A percentile compares a stretch with the other conserved stretches of the same genome.
phyloP scores from a whole-genome alignment of 2,329 filamentous ascomycete species.

The Exserohilum rostratum region DNA sequence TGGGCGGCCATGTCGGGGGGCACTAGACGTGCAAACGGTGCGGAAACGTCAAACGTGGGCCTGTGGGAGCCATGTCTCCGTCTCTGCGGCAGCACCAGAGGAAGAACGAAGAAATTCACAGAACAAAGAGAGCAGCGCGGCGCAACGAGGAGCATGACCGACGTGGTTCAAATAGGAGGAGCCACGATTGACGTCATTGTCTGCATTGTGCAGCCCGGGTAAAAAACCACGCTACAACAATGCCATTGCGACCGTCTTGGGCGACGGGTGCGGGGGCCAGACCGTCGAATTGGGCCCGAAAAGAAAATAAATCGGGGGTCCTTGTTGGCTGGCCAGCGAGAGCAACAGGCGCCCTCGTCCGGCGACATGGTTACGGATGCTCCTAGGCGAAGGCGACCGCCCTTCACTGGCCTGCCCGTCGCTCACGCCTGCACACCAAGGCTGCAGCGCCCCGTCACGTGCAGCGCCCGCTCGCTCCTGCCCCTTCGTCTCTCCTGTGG shows the following conservation, averaged over 20 bases:
- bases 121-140: background rate
- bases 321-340: background rate
- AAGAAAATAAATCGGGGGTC: background rate
- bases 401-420: no score
- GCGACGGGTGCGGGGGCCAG: no score
- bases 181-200: constrained; percentile 1
- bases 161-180: constrained; percentile 3
- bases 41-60: background rate
- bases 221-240: background rate
- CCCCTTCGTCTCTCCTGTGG: no score
- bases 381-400: no score
- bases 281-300: background rate
- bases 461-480: no score
- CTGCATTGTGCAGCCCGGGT: background rate
- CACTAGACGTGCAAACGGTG: no score
- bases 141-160: background rate
- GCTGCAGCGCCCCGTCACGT: no score
- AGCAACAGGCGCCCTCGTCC: no score
- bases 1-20: no score
- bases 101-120: background rate
- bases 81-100: no score
- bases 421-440: no score
- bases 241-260: background rate
- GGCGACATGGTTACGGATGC: no score
- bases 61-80: background rate